A percentile compares a stretch with the other conserved stretches of the same genome.
These are phyloP conservation scores for Scheffersomyces stipitis DNA, from an alignment of 805 yeast species.

Conservation along the genomic window DNA sequence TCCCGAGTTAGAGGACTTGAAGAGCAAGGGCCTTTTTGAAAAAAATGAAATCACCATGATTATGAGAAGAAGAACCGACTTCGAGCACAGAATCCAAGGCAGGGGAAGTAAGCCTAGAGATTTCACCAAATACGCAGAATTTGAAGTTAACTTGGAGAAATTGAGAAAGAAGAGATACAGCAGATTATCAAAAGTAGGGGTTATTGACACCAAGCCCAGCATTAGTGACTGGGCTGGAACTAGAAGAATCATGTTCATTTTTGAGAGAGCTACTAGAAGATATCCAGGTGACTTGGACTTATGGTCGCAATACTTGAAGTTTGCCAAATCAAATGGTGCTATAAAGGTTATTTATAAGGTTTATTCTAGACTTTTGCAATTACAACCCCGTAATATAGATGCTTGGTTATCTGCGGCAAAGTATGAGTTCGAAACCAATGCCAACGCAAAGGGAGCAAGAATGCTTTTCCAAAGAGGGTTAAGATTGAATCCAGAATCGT, in stretches of 20 bases:
- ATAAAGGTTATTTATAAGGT: constrained; percentile 72
- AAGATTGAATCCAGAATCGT: constrained; percentile 75
- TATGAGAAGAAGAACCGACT: constrained; percentile 92
- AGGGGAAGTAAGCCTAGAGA: constrained; percentile 80
- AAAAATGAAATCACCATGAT: constrained; percentile 79
- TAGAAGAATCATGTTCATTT: constrained; percentile 77
- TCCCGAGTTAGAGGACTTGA: constrained; percentile 89
- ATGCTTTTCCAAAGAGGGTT: constrained; percentile 80
- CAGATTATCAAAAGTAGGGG: constrained; percentile 55
- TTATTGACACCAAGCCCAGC: constrained; percentile 60
- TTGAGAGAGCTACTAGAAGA: constrained; percentile 75
- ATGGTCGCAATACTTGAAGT: constrained; percentile 77
- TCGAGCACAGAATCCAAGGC: constrained; percentile 85
- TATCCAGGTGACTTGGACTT: constrained; percentile 75
- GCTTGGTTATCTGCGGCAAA: constrained; percentile 96
- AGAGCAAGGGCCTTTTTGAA: constrained; percentile 75
- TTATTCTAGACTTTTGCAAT: constrained; percentile 72
- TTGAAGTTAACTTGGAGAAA: constrained; percentile 76
- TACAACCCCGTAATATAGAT: constrained; percentile 88
- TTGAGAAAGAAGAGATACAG: constrained; percentile 69
- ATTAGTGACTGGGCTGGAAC: constrained; percentile 86
- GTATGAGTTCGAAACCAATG: constrained; percentile 86
- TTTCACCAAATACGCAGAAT: constrained; percentile 74
- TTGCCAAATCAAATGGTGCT: constrained; percentile 64
- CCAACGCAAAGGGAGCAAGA: constrained; percentile 87